A percentile compares a stretch with the other conserved stretches of the same genome.
These are phyloP conservation scores for Helianthus tuberosus DNA, from an alignment of 129 eudicot species.

Conservation along the genomic window DNA sequence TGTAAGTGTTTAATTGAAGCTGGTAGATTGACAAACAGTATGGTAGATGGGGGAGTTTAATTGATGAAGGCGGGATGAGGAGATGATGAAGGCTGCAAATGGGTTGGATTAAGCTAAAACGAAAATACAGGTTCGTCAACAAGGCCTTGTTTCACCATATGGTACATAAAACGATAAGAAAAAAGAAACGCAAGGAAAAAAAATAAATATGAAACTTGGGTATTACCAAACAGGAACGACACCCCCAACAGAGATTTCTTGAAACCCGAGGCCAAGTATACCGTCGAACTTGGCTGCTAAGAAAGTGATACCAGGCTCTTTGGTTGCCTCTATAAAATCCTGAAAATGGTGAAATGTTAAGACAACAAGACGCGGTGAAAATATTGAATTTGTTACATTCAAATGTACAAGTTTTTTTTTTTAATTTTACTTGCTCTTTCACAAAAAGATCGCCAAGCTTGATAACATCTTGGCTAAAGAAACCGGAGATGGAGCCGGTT, in stretches of 20 bases:
- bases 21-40: too few relatives aligned
- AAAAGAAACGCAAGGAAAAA: not conserved
- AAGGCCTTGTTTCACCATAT: slow-evolving; percentile 51
- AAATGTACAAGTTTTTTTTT: not conserved
- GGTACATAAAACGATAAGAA: slow-evolving; percentile 36
- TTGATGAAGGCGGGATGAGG: too few relatives aligned
- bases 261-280: slow-evolving; percentile 65
- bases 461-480: slow-evolving; percentile 57
- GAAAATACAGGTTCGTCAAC: slow-evolving; percentile 48
- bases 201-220: not conserved
- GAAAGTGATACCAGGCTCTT: slow-evolving; percentile 49
- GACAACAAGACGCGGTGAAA: not conserved
- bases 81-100: too few relatives aligned
- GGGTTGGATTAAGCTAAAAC: slow-evolving; percentile 54
- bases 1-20: too few relatives aligned
- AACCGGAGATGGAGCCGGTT: slow-evolving; percentile 56
- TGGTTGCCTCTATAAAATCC: slow-evolving; percentile 63
- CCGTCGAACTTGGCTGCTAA: slow-evolving; percentile 60
- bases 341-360: slow-evolving; percentile 19
- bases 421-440: slow-evolving; percentile 52
- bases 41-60: too few relatives aligned
- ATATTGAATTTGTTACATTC: slow-evolving; percentile 3
- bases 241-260: slow-evolving; percentile 42
- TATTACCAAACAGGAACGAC: slow-evolving; percentile 59
- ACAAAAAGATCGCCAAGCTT: slow-evolving; percentile 54